phyloP scores from a whole-genome alignment of 2,329 filamentous ascomycete species.

The Colletotrichum musicola region DNA sequence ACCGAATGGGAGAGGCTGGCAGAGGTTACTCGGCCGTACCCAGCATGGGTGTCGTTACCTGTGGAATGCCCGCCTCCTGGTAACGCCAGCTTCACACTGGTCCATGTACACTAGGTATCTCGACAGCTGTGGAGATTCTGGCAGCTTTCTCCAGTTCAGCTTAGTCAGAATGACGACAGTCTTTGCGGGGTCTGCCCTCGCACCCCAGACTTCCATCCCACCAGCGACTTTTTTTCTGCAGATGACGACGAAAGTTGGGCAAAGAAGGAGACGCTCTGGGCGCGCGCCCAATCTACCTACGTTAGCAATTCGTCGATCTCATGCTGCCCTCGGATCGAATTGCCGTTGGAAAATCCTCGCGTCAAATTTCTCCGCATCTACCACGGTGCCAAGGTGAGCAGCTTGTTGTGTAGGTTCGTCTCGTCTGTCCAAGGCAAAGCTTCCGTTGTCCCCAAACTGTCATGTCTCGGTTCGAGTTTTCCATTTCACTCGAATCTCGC shows the following conservation, averaged over 20 bases:
- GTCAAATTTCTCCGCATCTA: too few species aligned
- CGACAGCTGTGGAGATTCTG: slow-evolving; percentile 27
- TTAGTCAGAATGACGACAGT: slow-evolving; percentile 40
- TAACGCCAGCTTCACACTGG: slow-evolving; percentile 22
- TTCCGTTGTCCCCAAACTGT: background rate
- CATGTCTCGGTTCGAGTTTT: slow-evolving; percentile 11
- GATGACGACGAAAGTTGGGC: slow-evolving; percentile 21
- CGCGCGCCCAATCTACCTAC: slow-evolving; percentile 18
- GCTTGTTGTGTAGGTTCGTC: too few species aligned
- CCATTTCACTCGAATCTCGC: background rate
- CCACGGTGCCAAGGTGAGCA: too few species aligned
- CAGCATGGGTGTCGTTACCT: slow-evolving; percentile 6
- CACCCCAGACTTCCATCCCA: slow-evolving; percentile 20
- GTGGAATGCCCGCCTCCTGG: slow-evolving; percentile 24
- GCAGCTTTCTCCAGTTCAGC: slow-evolving; percentile 16
- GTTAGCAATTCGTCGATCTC: background rate
- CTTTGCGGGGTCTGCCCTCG: slow-evolving; percentile 34
- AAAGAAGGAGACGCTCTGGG: slow-evolving; percentile 12
- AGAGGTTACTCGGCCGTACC: slow-evolving; percentile 29
- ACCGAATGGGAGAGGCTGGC: slow-evolving; percentile 2
- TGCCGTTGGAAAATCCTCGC: too few species aligned
- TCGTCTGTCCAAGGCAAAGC: background rate
- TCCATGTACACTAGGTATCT: slow-evolving; percentile 11
- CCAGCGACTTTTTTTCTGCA: background rate
- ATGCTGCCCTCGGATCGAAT: background rate